phyloP scores from a whole-genome alignment of 2,329 filamentous ascomycete species.

The Beauveria medogensis region DNA sequence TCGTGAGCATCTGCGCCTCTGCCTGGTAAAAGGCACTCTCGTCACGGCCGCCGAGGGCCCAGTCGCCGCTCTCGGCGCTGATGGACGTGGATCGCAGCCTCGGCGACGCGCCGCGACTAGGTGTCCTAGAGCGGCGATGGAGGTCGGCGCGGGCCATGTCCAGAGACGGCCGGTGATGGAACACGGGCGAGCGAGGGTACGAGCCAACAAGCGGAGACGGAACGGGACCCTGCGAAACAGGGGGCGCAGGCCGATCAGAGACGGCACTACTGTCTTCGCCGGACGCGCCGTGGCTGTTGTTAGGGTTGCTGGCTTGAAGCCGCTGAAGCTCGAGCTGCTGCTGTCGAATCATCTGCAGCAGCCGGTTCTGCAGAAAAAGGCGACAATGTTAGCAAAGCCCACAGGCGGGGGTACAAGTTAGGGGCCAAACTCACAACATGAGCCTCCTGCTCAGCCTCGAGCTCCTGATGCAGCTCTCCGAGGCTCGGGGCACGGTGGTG shows the following conservation, averaged over 20 bases:
- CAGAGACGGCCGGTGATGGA: constrained; percentile 48
- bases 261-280: constrained; percentile 44
- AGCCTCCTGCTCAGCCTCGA: constrained; percentile 71
- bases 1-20: constrained; percentile 67
- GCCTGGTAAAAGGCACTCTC: constrained; percentile 76
- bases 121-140: constrained; percentile 49
- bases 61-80: constrained; percentile 52
- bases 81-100: constrained; percentile 50
- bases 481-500: constrained; percentile 63
- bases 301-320: constrained; percentile 40
- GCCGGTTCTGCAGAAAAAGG: constrained; percentile 49
- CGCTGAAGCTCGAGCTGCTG: constrained; percentile 64
- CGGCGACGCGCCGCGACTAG: constrained; percentile 50
- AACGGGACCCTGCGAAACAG: constrained; percentile 26
- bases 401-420: neutral
- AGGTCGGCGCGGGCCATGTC: constrained; percentile 50
- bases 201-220: constrained; percentile 30
- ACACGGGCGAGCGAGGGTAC: constrained; percentile 42
- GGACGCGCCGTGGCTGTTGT: constrained; percentile 29
- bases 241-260: constrained; percentile 36
- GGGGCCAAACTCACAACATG: constrained; percentile 51
- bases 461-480: constrained; percentile 69
- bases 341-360: constrained; percentile 67
- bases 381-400: neutral
- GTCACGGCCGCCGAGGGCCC: constrained; percentile 56